Percentiles rank a stretch among this genome's conserved stretches.
Conservation (phyloP, 495 filamentous ascomycete species). For the Hypomontagnella submonticulosa region DNA sequence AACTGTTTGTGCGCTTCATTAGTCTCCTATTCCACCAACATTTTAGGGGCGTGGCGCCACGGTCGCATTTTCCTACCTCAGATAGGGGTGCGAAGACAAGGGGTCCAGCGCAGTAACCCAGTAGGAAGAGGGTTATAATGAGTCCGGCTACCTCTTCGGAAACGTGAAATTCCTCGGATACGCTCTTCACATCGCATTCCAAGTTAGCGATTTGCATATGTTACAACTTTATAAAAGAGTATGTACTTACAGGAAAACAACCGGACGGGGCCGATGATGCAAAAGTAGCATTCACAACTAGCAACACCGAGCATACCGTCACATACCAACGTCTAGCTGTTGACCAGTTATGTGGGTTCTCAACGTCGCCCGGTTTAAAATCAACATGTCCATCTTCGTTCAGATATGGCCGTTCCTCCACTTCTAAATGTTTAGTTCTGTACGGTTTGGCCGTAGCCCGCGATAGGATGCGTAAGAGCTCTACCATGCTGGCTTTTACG, state of each 20-base stretch:
- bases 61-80: conserved; percentile 45
- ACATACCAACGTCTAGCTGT: conserved; percentile 54
- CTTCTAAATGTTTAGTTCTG: conserved; percentile 43
- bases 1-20: conserved; percentile 40
- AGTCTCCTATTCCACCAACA: not conserved
- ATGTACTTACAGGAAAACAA: conserved; percentile 51
- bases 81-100: conserved; percentile 62
- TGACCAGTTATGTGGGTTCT: conserved; percentile 66
- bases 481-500: conserved; percentile 28
- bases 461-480: conserved; percentile 50
- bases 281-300: conserved; percentile 66
- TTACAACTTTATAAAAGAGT: not conserved
- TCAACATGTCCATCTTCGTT: conserved; percentile 58
- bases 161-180: conserved; percentile 57
- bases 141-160: conserved; percentile 57
- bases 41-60: not conserved
- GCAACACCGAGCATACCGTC: conserved; percentile 57
- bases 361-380: conserved; percentile 59
- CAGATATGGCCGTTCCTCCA: conserved; percentile 45
- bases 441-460: conserved; percentile 53
- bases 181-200: conserved; percentile 29
- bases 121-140: conserved; percentile 63
- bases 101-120: conserved; percentile 64
- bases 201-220: not conserved
- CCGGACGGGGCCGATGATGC: conserved; percentile 63